A percentile compares a stretch with the other conserved stretches of the same genome.
phyloP scores from a whole-genome alignment of 2,329 filamentous ascomycete genomes.

The Rhexocercosporidium sp. region DNA sequence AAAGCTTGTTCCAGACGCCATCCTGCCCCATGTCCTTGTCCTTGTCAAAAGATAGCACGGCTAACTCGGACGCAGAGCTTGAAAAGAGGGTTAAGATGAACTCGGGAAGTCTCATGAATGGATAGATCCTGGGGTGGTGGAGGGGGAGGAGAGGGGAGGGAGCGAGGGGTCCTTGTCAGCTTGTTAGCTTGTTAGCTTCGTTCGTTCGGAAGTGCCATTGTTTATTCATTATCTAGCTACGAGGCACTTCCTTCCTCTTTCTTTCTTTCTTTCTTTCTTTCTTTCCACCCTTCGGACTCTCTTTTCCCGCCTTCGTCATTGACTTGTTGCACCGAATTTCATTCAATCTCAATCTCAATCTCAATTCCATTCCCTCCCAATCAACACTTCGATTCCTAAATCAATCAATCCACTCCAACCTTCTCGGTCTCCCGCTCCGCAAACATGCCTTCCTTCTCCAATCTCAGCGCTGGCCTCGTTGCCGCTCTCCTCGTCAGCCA shows the following conservation, averaged over 20 bases:
- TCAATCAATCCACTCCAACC: background rate
- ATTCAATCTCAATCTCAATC: background rate
- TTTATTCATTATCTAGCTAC: constrained; percentile 10
- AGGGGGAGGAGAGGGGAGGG: background rate
- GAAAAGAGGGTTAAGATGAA: background rate
- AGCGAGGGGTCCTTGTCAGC: background rate
- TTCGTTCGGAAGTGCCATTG: background rate
- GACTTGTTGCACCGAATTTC: background rate
- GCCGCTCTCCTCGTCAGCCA: constrained; percentile 23
- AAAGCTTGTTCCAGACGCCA: constrained; percentile 7
- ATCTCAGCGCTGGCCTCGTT: constrained; percentile 17
- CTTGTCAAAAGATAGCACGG: background rate
- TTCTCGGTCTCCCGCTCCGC: background rate
- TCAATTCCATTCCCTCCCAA: background rate
- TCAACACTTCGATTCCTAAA: background rate
- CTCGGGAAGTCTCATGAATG: background rate
- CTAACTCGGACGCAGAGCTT: background rate
- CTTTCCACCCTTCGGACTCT: background rate
- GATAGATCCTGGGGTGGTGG: background rate
- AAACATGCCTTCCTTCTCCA: constrained; percentile 18
- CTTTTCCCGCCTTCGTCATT: background rate
- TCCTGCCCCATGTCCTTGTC: too few species aligned
- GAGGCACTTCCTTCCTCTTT: background rate
- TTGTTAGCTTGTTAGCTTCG: too few species aligned
- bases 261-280: background rate